Conservation (phyloP, 225 moss, liverwort and hornwort species). For the Polytrichum commune region DNA sequence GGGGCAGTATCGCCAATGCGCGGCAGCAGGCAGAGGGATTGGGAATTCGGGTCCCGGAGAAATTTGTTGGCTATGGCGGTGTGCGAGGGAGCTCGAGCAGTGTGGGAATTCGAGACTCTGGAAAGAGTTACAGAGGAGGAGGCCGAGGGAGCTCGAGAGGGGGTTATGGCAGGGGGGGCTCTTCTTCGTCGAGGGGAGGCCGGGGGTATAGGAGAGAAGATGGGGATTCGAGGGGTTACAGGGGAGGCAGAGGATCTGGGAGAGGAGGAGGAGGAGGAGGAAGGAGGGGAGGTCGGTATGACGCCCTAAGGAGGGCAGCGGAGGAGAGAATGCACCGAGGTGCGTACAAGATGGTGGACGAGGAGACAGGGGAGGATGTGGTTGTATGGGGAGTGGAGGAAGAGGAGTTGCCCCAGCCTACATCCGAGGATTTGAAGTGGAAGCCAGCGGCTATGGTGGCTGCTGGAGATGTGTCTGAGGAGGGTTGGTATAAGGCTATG, state of each 20-base stretch:
- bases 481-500: slow-evolving; percentile 81
- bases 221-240: slow-evolving; percentile 24
- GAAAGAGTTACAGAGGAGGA: background rate
- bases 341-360: slow-evolving; percentile 72
- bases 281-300: slow-evolving; percentile 21
- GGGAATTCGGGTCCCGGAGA: no score
- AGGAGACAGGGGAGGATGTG: slow-evolving; percentile 81
- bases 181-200: background rate
- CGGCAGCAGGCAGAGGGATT: no score
- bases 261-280: slow-evolving; percentile 35
- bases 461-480: slow-evolving; percentile 79
- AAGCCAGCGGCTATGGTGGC: slow-evolving; percentile 53
- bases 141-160: background rate
- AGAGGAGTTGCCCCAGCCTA: slow-evolving; percentile 57
- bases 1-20: no score
- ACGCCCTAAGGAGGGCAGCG: slow-evolving; percentile 41
- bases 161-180: background rate
- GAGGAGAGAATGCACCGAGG: slow-evolving; percentile 65
- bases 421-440: slow-evolving; percentile 76
- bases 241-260: slow-evolving; percentile 1
- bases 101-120: background rate
- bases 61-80: no score
- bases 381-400: slow-evolving; percentile 91
- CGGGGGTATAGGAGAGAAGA: background rate
- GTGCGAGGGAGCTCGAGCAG: background rate